A percentile compares a stretch with the other conserved stretches of the same genome.
Evolutionary conservation across 2,329 filamentous ascomycete genomes (phyloP).

Genomic region (Nannizzia gypsea): DNA sequence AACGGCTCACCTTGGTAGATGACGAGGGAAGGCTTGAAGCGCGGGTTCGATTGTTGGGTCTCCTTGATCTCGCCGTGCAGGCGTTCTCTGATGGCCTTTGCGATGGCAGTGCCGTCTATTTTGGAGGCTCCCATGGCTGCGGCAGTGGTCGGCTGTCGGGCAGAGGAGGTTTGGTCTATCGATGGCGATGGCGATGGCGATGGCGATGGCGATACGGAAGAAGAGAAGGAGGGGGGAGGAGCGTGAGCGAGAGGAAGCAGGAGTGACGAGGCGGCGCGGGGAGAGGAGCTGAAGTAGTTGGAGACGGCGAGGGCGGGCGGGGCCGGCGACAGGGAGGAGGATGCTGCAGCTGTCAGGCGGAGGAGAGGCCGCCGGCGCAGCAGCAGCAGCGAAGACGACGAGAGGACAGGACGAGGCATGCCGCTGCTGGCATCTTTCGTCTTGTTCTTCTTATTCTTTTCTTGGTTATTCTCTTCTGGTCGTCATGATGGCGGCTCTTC

Average conservation of each 20-base stretch:
- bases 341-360: not conserved
- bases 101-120: conserved; percentile 93
- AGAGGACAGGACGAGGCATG: not conserved
- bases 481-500: not conserved
- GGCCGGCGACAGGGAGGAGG: conserved; percentile 7
- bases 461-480: not conserved
- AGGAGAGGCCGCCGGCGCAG: not conserved
- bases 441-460: not conserved
- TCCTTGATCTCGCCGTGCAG: conserved; percentile 69
- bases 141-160: conserved; percentile 16
- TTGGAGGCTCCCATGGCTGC: conserved; percentile 70
- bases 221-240: no score
- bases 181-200: not conserved
- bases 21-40: conserved; percentile 79
- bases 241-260: not conserved
- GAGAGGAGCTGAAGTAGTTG: not conserved
- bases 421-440: not conserved
- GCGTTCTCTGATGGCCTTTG: conserved; percentile 75
- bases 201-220: not conserved
- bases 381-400: not conserved
- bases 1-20: conserved; percentile 72
- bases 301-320: not conserved
- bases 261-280: conserved; percentile 10
- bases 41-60: conserved; percentile 69
- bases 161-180: not conserved